Evolutionary conservation across 1,139 yeast species (phyloP).

Genomic region (Hyphopichia burtonii): DNA sequence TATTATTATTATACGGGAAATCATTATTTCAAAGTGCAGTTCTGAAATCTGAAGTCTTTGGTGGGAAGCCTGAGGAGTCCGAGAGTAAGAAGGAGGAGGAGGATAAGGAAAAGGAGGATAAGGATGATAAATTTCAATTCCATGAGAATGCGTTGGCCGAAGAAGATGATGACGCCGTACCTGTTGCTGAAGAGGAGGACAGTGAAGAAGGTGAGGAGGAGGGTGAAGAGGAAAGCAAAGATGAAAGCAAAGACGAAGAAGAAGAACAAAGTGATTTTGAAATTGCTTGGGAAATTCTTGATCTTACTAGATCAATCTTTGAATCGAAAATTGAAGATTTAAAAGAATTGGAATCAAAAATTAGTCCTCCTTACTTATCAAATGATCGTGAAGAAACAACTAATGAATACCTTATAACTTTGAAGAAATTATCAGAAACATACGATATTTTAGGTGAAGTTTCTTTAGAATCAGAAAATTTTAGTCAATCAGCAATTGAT

Average conservation of each 20-base stretch:
- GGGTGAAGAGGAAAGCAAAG: slow-evolving; percentile 12
- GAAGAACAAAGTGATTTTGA: slow-evolving; percentile 77
- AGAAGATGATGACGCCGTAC: slow-evolving; percentile 33
- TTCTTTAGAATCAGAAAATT: slow-evolving; percentile 82
- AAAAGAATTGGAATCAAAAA: slow-evolving; percentile 10
- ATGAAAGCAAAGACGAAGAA: slow-evolving; percentile 42
- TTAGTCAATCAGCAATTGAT: slow-evolving; percentile 72
- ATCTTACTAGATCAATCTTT: slow-evolving; percentile 67
- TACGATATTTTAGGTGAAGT: slow-evolving; percentile 87
- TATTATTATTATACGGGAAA: slow-evolving; percentile 74
- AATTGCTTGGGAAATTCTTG: slow-evolving; percentile 84
- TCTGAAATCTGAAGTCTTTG: slow-evolving; percentile 74
- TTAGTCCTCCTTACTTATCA: slow-evolving; percentile 32
- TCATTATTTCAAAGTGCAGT: slow-evolving; percentile 80
- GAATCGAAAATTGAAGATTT: slow-evolving; percentile 41
- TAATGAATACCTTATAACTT: slow-evolving; percentile 33
- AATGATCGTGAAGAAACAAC: slow-evolving; percentile 32
- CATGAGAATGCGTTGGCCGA: slow-evolving; percentile 52
- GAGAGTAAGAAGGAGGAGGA: slow-evolving; percentile 17
- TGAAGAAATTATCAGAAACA: slow-evolving; percentile 66
- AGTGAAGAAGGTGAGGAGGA: slow-evolving; percentile 32
- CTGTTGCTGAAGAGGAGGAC: slow-evolving; percentile 18
- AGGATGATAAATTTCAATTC: slow-evolving; percentile 51
- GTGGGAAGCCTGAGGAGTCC: slow-evolving; percentile 38
- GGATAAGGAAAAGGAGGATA: slow-evolving; percentile 23